phyloP scores from a whole-genome alignment of 2,329 filamentous ascomycete species.

The Phoma herbarum region DNA sequence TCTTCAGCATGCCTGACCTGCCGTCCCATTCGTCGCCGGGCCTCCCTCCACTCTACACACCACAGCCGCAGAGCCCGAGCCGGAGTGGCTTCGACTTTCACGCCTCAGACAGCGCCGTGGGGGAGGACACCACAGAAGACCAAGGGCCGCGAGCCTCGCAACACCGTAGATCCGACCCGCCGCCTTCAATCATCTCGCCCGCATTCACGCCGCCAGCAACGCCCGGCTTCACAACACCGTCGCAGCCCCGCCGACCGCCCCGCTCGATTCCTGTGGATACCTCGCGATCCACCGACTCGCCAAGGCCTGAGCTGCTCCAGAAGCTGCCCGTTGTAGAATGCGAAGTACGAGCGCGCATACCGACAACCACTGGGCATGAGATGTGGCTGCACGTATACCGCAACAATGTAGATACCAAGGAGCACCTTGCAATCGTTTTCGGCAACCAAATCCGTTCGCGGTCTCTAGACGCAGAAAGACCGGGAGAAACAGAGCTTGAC shows the following conservation, averaged over 20 bases:
- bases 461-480: conserved; percentile 72
- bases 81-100: conserved; percentile 52
- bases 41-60: conserved; percentile 63
- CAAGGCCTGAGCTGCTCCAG: conserved; percentile 76
- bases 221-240: conserved; percentile 46
- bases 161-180: conserved; percentile 28
- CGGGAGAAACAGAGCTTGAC: conserved; percentile 85
- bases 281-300: conserved; percentile 46
- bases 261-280: conserved; percentile 56
- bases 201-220: conserved; percentile 55
- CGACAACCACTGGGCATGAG: conserved; percentile 87
- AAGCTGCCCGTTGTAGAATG: conserved; percentile 87
- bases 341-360: conserved; percentile 92
- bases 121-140: conserved; percentile 1
- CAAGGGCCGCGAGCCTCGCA: conserved; percentile 1
- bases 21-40: conserved; percentile 64
- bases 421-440: conserved; percentile 97
- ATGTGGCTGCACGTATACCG: conserved; percentile 97
- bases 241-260: conserved; percentile 43
- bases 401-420: conserved; percentile 92
- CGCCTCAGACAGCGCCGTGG: conserved; percentile 22
- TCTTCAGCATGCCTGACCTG: conserved; percentile 61
- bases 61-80: conserved; percentile 57
- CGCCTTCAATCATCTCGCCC: conserved; percentile 58
- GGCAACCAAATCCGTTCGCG: conserved; percentile 81